Conservation (phyloP, 805 yeast species). For the Teunomyces panamensis region DNA sequence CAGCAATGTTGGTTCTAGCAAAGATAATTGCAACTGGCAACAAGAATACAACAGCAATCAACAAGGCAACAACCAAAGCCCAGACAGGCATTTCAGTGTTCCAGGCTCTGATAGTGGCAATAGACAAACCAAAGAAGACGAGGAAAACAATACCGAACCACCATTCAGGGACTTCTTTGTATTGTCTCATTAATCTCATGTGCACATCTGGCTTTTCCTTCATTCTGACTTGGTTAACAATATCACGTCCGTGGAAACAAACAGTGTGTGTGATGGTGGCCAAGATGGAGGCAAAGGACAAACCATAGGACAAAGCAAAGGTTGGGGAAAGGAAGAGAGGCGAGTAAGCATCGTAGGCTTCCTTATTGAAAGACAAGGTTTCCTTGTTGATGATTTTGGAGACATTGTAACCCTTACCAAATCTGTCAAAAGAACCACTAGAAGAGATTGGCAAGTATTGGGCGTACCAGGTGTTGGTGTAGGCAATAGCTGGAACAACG, state of each 20-base stretch:
- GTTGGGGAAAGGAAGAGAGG: slow-evolving; percentile 62
- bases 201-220: slow-evolving; percentile 43
- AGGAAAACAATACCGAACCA: slow-evolving; percentile 31
- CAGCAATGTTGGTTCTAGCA: slow-evolving; percentile 35
- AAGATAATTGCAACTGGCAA: slow-evolving; percentile 39
- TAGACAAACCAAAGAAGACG: slow-evolving; percentile 32
- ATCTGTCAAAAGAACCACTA: slow-evolving; percentile 48
- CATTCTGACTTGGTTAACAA: slow-evolving; percentile 29
- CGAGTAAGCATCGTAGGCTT: slow-evolving; percentile 55
- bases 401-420: slow-evolving; percentile 49
- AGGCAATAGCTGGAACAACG: slow-evolving; percentile 50
- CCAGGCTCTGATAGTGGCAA: slow-evolving; percentile 39
- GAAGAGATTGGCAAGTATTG: slow-evolving; percentile 57
- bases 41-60: slow-evolving; percentile 38
- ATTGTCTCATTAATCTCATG: slow-evolving; percentile 51
- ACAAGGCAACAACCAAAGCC: slow-evolving; percentile 36
- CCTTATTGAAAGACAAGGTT: slow-evolving; percentile 41
- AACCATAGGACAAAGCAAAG: slow-evolving; percentile 58
- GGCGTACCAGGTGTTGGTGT: slow-evolving; percentile 56
- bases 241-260: slow-evolving; percentile 56
- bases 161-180: slow-evolving; percentile 43
- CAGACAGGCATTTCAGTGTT: slow-evolving; percentile 43
- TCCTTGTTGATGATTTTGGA: slow-evolving; percentile 41
- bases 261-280: slow-evolving; percentile 58
- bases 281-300: slow-evolving; percentile 56